Percentiles rank a stretch among this genome's conserved stretches.
Conservation (phyloP, 2,329 filamentous ascomycete genomes). For the Aureobasidium sp. region DNA sequence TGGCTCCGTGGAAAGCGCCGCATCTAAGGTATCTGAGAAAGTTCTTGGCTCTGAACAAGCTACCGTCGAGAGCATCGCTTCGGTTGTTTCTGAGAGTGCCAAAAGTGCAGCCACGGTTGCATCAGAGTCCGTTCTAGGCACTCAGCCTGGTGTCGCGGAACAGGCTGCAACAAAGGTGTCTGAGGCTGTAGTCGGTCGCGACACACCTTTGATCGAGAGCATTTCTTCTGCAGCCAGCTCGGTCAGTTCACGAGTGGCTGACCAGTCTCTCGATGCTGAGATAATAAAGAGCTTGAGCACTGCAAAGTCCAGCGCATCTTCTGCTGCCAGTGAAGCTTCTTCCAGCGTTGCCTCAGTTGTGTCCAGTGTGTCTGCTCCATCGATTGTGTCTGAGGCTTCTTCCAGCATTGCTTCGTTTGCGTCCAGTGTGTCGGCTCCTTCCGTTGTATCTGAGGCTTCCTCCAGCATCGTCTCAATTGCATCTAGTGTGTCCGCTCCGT, state of each 20-base stretch:
- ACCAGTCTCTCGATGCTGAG: constrained; percentile 20
- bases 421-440: constrained; percentile 20
- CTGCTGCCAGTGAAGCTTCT: constrained; percentile 13
- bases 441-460: constrained; percentile 17
- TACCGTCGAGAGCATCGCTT: constrained; percentile 15
- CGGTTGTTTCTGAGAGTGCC: constrained; percentile 19
- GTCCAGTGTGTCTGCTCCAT: constrained; percentile 20
- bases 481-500: constrained; percentile 20
- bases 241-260: background rate
- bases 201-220: constrained; percentile 22
- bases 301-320: constrained; percentile 20
- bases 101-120: constrained; percentile 15
- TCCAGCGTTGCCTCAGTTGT: constrained; percentile 23
- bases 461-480: constrained; percentile 23
- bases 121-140: constrained; percentile 17
- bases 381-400: constrained; percentile 18
- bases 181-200: constrained; percentile 22
- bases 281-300: constrained; percentile 30
- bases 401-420: constrained; percentile 23
- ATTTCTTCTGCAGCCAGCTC: constrained; percentile 28
- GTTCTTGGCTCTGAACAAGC: constrained; percentile 8
- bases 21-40: constrained; percentile 48
- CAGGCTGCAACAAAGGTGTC: constrained; percentile 28
- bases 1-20: constrained; percentile 45
- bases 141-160: constrained; percentile 24